These are phyloP conservation scores for Bassia scoparia DNA, from an alignment of 148 eudicot species.

Conservation along the genomic window DNA sequence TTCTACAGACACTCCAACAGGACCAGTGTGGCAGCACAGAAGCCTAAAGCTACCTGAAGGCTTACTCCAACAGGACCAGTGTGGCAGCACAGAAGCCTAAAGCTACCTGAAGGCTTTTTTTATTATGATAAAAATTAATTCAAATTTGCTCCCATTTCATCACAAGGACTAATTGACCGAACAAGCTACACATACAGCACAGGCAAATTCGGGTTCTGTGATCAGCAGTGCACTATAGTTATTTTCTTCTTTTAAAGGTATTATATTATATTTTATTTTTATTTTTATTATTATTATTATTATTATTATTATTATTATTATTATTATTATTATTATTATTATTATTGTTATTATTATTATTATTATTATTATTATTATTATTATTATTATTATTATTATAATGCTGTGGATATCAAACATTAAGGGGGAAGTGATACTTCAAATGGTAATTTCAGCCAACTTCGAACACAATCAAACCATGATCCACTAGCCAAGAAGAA, in stretches of 20 bases:
- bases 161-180: neutral
- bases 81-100: neutral
- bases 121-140: too few relatives aligned
- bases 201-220: neutral
- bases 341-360: too few relatives aligned
- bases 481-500: too few relatives aligned
- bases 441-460: neutral
- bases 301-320: too few relatives aligned
- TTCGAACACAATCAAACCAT: neutral
- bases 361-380: too few relatives aligned
- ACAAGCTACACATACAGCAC: conserved; percentile 2
- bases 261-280: neutral
- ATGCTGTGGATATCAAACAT: neutral
- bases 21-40: too few relatives aligned
- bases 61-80: neutral
- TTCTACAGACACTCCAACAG: neutral
- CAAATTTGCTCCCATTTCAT: neutral
- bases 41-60: neutral
- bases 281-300: too few relatives aligned
- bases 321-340: too few relatives aligned
- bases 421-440: neutral
- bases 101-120: neutral
- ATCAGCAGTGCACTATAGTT: neutral
- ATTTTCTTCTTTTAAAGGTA: neutral
- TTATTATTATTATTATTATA: too few relatives aligned